Conservation (phyloP, 2,329 filamentous ascomycete genomes). For the Aspergillus niger region DNA sequence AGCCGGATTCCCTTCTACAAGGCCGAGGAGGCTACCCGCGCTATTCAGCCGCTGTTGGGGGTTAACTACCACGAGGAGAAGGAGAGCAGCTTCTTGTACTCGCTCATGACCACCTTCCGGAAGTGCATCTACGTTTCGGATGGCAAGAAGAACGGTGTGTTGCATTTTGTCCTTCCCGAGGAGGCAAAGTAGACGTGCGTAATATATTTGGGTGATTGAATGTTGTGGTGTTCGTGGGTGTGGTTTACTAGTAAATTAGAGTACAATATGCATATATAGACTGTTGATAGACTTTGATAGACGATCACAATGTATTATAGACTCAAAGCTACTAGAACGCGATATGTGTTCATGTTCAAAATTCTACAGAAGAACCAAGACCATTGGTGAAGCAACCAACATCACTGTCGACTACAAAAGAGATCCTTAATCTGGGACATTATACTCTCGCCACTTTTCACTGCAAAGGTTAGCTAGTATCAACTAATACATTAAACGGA, state of each 20-base stretch:
- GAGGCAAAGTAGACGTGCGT: slow-evolving; percentile 10
- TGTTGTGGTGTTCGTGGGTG: background rate
- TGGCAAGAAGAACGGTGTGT: slow-evolving; percentile 18
- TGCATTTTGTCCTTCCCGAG: slow-evolving; percentile 22
- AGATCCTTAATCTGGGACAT: too few relatives aligned
- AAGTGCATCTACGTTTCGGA: slow-evolving; percentile 53
- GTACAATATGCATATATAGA: background rate
- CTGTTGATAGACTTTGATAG: background rate
- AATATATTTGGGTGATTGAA: background rate
- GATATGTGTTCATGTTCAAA: too few relatives aligned
- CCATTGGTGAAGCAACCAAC: too few relatives aligned
- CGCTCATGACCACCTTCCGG: slow-evolving; percentile 51
- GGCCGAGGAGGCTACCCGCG: slow-evolving; percentile 60
- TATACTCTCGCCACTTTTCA: too few relatives aligned
- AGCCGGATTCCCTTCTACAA: slow-evolving; percentile 65
- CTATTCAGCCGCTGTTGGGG: slow-evolving; percentile 60
- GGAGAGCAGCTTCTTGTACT: slow-evolving; percentile 47
- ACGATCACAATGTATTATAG: too few relatives aligned
- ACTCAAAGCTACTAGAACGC: too few relatives aligned
- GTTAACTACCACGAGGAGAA: slow-evolving; percentile 49
- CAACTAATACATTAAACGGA: too few relatives aligned
- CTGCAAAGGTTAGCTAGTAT: too few relatives aligned
- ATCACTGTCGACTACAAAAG: too few relatives aligned
- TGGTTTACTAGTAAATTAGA: background rate
- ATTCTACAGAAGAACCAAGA: too few relatives aligned